Evolutionary conservation across 495 filamentous ascomycete genomes (phyloP).

Genomic region (Pseudevernia furfuracea): DNA sequence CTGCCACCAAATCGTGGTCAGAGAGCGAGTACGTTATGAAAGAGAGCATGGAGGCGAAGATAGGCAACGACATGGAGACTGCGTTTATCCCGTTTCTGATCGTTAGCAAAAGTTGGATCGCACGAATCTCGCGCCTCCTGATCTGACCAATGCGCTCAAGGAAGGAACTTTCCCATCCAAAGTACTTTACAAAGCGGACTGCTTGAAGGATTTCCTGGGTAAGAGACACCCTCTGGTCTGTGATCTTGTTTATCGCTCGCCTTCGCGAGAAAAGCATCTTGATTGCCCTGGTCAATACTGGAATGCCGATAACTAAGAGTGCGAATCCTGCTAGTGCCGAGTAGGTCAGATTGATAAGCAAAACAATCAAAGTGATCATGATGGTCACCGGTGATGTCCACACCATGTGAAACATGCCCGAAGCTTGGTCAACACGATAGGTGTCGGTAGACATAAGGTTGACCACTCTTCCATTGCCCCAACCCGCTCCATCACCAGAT

Average conservation of each 20-base stretch:
- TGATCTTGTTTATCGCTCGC: conserved; percentile 78
- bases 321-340: conserved; percentile 83
- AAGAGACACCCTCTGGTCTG: conserved; percentile 80
- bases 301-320: conserved; percentile 68
- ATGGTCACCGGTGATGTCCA: conserved; percentile 79
- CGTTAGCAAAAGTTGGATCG: conserved; percentile 70
- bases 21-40: conserved; percentile 90
- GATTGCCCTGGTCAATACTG: conserved; percentile 65
- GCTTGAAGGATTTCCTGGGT: conserved; percentile 89
- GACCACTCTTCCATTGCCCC: conserved; percentile 83
- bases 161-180: conserved; percentile 89
- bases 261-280: conserved; percentile 62
- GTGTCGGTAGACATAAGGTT: conserved; percentile 93
- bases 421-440: conserved; percentile 79
- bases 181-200: conserved; percentile 92
- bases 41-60: conserved; percentile 88
- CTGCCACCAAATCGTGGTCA: conserved; percentile 60
- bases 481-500: conserved; percentile 64
- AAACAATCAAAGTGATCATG: conserved; percentile 65
- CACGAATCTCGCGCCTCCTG: conserved; percentile 62
- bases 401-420: conserved; percentile 77
- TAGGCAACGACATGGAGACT: conserved; percentile 67
- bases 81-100: conserved; percentile 81
- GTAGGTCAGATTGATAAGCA: conserved; percentile 79
- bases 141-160: conserved; percentile 65